Evolutionary conservation across 2,329 filamentous ascomycete species (phyloP).

Genomic region (Endoconidiophora polonica): DNA sequence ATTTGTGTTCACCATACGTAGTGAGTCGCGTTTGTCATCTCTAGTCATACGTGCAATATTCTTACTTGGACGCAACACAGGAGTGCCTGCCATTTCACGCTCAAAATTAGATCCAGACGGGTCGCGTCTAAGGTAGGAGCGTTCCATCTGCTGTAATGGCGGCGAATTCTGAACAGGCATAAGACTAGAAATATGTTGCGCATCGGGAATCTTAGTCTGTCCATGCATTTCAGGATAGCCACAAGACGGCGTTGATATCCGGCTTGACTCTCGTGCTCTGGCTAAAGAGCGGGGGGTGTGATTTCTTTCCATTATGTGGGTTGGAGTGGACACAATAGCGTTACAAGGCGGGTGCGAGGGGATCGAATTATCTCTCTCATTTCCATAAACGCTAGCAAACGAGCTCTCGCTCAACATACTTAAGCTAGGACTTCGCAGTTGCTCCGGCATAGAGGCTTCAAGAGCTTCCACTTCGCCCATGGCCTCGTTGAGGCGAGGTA

Average conservation of each 20-base stretch:
- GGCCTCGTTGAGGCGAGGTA: conserved; percentile 22
- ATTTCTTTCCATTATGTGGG: neutral
- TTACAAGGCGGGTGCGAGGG: neutral
- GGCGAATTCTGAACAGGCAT: conserved; percentile 31
- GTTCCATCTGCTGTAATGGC: conserved; percentile 30
- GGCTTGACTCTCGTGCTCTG: neutral
- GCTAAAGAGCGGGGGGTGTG: conserved; percentile 6
- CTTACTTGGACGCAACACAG: conserved; percentile 20
- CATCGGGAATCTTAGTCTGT: conserved; percentile 14
- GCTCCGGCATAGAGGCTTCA: conserved; percentile 13
- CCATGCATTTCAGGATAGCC: conserved; percentile 1
- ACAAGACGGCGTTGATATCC: conserved; percentile 6
- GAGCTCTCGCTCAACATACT: conserved; percentile 53
- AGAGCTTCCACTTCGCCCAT: conserved; percentile 8
- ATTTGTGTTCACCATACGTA: conserved; percentile 33
- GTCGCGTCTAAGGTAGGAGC: conserved; percentile 15
- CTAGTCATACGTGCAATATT: neutral
- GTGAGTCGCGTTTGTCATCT: conserved; percentile 31
- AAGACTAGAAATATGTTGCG: conserved; percentile 25
- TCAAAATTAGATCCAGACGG: conserved; percentile 17
- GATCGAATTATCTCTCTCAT: conserved; percentile 3
- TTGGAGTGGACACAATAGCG: neutral
- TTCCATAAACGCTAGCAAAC: conserved; percentile 46
- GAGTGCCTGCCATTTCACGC: conserved; percentile 13
- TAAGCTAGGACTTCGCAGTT: conserved; percentile 39